These are phyloP conservation scores for Backusella macrospora DNA, from an alignment of 192 early-diverging fungal genomes.

Conservation along the genomic window DNA sequence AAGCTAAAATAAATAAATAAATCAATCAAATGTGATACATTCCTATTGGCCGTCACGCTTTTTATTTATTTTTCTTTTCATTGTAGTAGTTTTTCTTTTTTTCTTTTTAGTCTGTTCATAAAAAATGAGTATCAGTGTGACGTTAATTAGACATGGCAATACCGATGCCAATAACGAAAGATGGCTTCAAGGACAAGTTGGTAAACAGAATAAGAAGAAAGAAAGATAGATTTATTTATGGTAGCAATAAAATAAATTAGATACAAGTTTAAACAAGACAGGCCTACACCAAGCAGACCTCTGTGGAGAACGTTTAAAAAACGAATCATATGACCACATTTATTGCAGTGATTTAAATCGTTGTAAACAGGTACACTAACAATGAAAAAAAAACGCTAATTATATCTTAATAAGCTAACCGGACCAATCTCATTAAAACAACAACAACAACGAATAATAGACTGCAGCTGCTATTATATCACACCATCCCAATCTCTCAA, in stretches of 20 bases:
- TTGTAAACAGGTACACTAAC: conserved; percentile 28
- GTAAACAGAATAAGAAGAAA: not conserved
- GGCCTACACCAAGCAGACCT: conserved; percentile 27
- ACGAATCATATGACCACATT: conserved; percentile 21
- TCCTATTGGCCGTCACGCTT: not conserved
- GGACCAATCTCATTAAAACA: not conserved
- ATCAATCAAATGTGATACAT: not conserved
- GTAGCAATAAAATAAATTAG: conserved; percentile 4
- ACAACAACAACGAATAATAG: not conserved
- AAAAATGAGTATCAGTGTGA: conserved; percentile 21
- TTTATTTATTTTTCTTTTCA: too few species aligned
- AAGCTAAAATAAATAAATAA: not conserved
- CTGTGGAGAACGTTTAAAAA: conserved; percentile 25
- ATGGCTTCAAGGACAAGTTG: conserved; percentile 35
- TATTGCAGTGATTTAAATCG: conserved; percentile 34
- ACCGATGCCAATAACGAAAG: conserved; percentile 39
- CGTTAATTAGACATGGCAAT: conserved; percentile 40
- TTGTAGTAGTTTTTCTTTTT: not conserved
- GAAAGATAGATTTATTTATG: not conserved
- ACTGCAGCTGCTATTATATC: conserved; percentile 22
- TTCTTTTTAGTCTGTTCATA: not conserved
- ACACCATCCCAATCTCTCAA: conserved; percentile 12
- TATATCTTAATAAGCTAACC: too few species aligned
- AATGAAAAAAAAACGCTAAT: not conserved
- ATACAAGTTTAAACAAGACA: conserved; percentile 26